Evolutionary conservation across 2,329 filamentous ascomycete species (phyloP).

Genomic region (Huntiella decipiens): DNA sequence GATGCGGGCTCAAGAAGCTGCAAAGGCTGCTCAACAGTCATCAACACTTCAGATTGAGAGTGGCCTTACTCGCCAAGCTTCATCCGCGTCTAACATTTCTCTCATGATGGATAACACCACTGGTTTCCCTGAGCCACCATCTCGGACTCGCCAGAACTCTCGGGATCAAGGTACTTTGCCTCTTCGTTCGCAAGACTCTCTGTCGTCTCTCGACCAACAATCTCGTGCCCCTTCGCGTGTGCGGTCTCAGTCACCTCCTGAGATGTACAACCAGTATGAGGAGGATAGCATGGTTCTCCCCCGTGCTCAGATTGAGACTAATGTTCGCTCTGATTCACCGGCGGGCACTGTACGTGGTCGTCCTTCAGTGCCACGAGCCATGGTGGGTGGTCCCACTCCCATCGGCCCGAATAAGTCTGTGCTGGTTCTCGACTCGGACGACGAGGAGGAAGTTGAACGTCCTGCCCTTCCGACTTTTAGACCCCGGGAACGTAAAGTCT

Average conservation of each 20-base stretch:
- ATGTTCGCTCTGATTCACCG: background rate
- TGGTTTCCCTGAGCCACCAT: slow-evolving; percentile 6
- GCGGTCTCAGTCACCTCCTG: slow-evolving; percentile 3
- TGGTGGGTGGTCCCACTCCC: background rate
- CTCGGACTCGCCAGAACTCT: background rate
- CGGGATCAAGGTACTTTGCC: background rate
- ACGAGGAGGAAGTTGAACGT: slow-evolving; percentile 14
- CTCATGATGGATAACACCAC: slow-evolving; percentile 6
- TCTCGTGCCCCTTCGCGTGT: slow-evolving; percentile 1
- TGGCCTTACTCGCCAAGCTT: slow-evolving; percentile 1
- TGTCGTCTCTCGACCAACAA: no score
- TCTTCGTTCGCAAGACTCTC: background rate
- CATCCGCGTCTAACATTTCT: background rate
- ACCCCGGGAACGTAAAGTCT: no score
- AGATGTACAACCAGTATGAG: background rate
- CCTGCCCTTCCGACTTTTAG: background rate
- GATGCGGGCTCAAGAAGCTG: background rate
- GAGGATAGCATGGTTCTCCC: background rate
- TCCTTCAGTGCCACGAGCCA: slow-evolving; percentile 1
- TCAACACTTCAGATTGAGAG: background rate
- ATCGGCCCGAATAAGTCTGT: slow-evolving; percentile 20
- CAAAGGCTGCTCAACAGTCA: background rate
- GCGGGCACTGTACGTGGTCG: background rate
- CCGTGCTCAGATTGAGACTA: background rate
- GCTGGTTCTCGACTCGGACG: slow-evolving; percentile 25